A percentile compares a stretch with the other conserved stretches of the same genome.
Conservation (phyloP, 257 asterid genomes). For the Thymus quinquecostatus region DNA sequence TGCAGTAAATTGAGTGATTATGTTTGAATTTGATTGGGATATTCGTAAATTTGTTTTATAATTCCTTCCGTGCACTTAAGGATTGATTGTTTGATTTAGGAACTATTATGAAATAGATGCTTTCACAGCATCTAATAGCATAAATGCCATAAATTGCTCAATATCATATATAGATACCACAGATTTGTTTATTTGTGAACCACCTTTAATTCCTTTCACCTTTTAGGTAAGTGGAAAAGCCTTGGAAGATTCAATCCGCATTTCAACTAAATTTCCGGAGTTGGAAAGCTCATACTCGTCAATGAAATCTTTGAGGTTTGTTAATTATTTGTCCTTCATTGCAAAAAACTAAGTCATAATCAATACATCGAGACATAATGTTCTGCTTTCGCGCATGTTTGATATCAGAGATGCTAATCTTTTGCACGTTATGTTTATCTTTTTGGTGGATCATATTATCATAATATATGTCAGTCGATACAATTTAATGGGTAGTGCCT, state of each 20-base stretch:
- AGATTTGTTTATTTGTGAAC: slow-evolving; percentile 14
- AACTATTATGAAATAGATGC: slow-evolving; percentile 19
- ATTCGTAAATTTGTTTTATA: background rate
- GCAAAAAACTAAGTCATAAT: slow-evolving; percentile 3
- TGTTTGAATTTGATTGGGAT: slow-evolving; percentile 1
- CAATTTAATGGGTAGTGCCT: slow-evolving; percentile 6
- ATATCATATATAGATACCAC: too few relatives aligned
- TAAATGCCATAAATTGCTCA: background rate
- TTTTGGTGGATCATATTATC: background rate
- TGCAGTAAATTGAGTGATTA: slow-evolving; percentile 17
- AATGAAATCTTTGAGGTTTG: slow-evolving; percentile 73
- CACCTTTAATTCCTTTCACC: slow-evolving; percentile 11
- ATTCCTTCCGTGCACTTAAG: slow-evolving; percentile 1
- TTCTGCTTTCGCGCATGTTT: background rate
- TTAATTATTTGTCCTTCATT: slow-evolving; percentile 17
- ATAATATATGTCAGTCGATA: slow-evolving; percentile 8
- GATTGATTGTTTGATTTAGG: background rate
- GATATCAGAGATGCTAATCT: background rate
- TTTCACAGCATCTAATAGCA: background rate
- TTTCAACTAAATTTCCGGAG: slow-evolving; percentile 73
- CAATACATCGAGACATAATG: background rate
- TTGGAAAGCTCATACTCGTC: slow-evolving; percentile 77
- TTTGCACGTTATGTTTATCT: slow-evolving; percentile 19
- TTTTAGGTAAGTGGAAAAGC: slow-evolving; percentile 84
- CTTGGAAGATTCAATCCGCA: slow-evolving; percentile 84